These are phyloP conservation scores for Fusarium anguioides DNA, from an alignment of 2,329 filamentous ascomycete species.

Conservation along the genomic window DNA sequence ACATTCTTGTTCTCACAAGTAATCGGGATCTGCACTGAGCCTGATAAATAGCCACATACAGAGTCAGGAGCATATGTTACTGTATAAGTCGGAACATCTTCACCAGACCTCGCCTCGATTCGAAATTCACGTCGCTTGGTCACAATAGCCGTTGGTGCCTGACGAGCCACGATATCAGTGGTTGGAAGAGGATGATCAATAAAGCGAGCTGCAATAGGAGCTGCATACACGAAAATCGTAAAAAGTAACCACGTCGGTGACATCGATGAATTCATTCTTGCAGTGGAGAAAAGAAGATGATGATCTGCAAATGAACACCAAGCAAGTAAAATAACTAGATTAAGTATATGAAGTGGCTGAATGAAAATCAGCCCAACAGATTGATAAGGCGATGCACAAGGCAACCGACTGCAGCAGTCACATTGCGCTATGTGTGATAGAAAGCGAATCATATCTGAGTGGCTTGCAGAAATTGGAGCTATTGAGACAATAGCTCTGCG, in stretches of 20 bases:
- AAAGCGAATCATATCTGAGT: background rate
- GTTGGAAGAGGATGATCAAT: background rate
- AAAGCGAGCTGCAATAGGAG: background rate
- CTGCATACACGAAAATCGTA: background rate
- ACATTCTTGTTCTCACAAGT: background rate
- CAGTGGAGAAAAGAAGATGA: background rate
- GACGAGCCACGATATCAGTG: background rate
- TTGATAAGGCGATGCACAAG: conserved; percentile 1
- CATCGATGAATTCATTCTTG: background rate
- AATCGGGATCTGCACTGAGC: background rate
- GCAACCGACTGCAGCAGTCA: background rate
- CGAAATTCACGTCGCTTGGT: background rate
- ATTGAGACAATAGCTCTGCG: background rate
- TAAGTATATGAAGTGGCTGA: background rate
- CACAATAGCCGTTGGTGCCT: background rate
- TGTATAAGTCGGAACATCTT: background rate
- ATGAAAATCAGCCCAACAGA: background rate
- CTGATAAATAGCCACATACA: background rate
- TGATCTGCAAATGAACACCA: background rate
- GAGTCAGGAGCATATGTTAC: background rate
- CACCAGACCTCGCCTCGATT: background rate
- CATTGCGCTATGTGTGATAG: background rate
- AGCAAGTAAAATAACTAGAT: too few relatives aligned
- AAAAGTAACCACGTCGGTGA: background rate
- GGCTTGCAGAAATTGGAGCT: background rate